Base-by-base conservation (phyloP, 306 rosid genomes). In the Dicorynia guianensis region DNA sequence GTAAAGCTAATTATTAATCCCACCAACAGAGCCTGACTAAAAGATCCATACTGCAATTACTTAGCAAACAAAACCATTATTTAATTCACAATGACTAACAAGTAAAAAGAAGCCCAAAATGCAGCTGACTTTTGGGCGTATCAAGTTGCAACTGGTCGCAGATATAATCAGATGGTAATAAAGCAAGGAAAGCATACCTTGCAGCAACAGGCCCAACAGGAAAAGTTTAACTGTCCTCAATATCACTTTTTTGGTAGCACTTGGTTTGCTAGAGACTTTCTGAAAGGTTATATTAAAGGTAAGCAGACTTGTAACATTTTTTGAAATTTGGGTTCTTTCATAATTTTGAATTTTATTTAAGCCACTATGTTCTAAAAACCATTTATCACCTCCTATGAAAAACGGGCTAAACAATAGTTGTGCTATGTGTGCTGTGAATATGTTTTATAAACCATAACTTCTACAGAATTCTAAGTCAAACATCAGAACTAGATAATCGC, bases 171-270 rank as follows among this genome's bases (percentile, higher is more conserved):
- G 17, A 67, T 15, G 74, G 36, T 39, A 60, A 63, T 34, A 73
- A 74, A 12, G 44, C 54, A 70, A 70, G 14, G 46, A 76, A 48
- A 75, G 53, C 75, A 63, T 47, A 91, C 92, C 94, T 85, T 87
- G 91, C 64, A 91, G 73, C 67, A 91, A 60, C 64, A 91, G 17
- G 50, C 97, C 97, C 72, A 91, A 69, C 66, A 91, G 80, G 63
- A 91, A 91, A 74, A 91, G 94, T 84, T 87, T 91, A 47, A 85
- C 10, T 35, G 89, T 82, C 71, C 94, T 87, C 46, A 49, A 43
- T 60, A 89, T 30, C 17, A 91, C 87, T 47, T 89, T 91, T 75
- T 76, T 87, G 1, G 87, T 85, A 52, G 94, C 90, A 40, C 57
- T 80, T 72, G 79, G 48, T 86, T 87, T 91, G 80, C 77, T 80